Base-by-base conservation (phyloP, 148 eudicot species). In the Amaranthus cruentus region DNA sequence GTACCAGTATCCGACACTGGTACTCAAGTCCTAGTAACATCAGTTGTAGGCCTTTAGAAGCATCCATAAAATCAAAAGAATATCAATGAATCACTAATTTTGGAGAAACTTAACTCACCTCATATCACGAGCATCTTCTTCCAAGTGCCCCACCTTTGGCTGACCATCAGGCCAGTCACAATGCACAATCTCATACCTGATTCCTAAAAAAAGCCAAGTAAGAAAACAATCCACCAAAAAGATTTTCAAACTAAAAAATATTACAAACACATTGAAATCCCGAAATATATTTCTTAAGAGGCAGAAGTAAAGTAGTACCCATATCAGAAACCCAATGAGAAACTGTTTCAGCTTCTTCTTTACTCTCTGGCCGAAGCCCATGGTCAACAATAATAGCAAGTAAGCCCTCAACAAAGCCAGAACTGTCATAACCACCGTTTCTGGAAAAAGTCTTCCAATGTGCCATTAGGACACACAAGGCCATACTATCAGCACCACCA, bases 401-500 rank as follows among this genome's bases (percentile, higher is more conserved):
- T 71, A 95, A 84, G 73, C 92, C 96, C 55, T 88, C 87, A 80
- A 92, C 72, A 72, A 82, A 76, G 55, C 87, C 87, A 57, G 76
- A 77, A 28, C 72, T 75, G 73, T 79, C 84, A 48, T 62, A 61
- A 55, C 77, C 73, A 60, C 61, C 86, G 77, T 60, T 75, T 69
- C 66, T 55, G 14, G 44, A 54, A 68, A 54, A 69, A 48, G 78
- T 79, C 82, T 95, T 95, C 99, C 99, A 95, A 47, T 74, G 81
- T 67, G 94, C 87, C 80, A 89, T 83, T 21, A 95, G 62, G 64
- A 86, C 77, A 78, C 99, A 95, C 4, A 95, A 73, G 12, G 97
- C 97, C 83, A 95, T 86, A 80, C 99, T 95, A 75, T 95, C 99
- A 68, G 99, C 92, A 68, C 99, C 99, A 73, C 99, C 99, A 68